Conservation (phyloP, 768 basidiomycete species). For the Cystofilobasidium macerans region DNA sequence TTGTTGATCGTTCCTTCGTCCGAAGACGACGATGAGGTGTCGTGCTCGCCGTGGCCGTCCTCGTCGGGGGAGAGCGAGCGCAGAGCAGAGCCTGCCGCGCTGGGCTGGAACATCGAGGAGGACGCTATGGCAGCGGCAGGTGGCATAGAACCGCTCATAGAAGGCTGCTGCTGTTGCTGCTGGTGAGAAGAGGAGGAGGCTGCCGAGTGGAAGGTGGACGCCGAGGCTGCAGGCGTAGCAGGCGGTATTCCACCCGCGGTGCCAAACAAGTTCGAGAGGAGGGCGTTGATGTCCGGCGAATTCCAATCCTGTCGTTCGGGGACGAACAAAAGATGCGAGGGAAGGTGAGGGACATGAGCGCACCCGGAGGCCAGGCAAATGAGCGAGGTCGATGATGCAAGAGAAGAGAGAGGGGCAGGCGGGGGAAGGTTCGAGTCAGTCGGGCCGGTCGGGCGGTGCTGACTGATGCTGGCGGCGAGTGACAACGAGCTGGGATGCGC, state of each 20-base stretch:
- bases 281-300: constrained; percentile 3
- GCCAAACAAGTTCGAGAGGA: constrained; percentile 8
- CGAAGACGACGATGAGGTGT: neutral
- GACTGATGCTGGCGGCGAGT: neutral
- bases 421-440: neutral
- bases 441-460: neutral
- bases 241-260: no score
- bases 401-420: neutral
- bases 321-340: neutral
- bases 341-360: neutral
- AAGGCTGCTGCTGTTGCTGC: no score
- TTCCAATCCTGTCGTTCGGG: constrained; percentile 26
- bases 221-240: no score
- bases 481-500: no score
- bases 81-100: neutral
- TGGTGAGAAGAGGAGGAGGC: neutral
- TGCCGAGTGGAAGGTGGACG: neutral
- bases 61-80: neutral
- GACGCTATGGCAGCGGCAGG: no score
- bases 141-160: no score
- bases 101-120: constrained; percentile 2
- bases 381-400: neutral
- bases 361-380: neutral
- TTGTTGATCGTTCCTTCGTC: neutral
- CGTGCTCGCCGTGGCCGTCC: neutral